Percentiles rank a stretch among this genome's conserved stretches.
phyloP scores from a whole-genome alignment of 768 basidiomycete species.

The Termitomyces bulborhizus region DNA sequence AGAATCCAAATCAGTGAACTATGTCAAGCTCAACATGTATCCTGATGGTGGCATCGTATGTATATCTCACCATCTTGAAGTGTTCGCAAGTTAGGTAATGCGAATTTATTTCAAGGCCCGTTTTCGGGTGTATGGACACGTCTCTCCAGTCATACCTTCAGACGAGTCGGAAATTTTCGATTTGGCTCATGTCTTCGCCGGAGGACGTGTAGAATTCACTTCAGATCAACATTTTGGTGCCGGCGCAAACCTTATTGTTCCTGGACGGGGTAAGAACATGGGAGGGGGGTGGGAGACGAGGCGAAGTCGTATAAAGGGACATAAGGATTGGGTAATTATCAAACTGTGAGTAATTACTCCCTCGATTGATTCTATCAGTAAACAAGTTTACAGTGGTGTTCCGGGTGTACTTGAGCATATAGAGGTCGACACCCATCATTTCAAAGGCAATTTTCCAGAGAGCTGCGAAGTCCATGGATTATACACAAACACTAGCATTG shows the following conservation, averaged over 20 bases:
- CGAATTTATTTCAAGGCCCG: slow-evolving; percentile 53
- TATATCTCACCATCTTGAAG: slow-evolving; percentile 11
- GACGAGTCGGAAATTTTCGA: slow-evolving; percentile 55
- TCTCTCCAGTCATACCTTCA: slow-evolving; percentile 56
- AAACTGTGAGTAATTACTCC: slow-evolving; percentile 57
- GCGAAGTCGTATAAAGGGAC: slow-evolving; percentile 70
- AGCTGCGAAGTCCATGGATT: slow-evolving; percentile 74
- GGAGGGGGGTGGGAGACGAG: slow-evolving; percentile 99
- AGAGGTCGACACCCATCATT: slow-evolving; percentile 92
- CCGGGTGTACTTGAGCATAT: slow-evolving; percentile 67
- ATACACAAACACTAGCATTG: slow-evolving; percentile 28
- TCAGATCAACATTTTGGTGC: slow-evolving; percentile 96
- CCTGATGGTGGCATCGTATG: slow-evolving; percentile 96
- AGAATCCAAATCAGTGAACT: slow-evolving; percentile 48
- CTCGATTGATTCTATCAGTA: neutral
- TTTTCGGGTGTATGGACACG: slow-evolving; percentile 85
- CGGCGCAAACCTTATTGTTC: slow-evolving; percentile 85
- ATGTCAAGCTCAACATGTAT: slow-evolving; percentile 91
- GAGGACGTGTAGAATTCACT: slow-evolving; percentile 75
- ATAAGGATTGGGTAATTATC: slow-evolving; percentile 89
- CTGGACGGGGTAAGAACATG: slow-evolving; percentile 93
- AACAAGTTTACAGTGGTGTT: slow-evolving; percentile 47
- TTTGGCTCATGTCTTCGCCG: slow-evolving; percentile 85
- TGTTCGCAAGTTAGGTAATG: slow-evolving; percentile 1
- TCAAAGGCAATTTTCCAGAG: slow-evolving; percentile 94